Conservation (phyloP, 768 basidiomycete genomes). For the Termitomyces sp. region DNA sequence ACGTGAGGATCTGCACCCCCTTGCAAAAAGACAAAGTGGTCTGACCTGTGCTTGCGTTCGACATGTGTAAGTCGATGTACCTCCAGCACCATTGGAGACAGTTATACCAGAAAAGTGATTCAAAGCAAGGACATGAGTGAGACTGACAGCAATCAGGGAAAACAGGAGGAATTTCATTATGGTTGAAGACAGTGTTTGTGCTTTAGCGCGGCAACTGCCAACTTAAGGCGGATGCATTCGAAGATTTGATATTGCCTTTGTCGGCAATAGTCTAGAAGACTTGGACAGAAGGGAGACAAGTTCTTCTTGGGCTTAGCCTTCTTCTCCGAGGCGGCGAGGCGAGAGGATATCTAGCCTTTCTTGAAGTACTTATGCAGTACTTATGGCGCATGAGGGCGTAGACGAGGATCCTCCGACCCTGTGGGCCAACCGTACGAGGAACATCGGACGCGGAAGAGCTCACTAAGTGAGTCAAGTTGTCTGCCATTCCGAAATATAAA, state of each 20-base stretch:
- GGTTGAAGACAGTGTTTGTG: too few species aligned
- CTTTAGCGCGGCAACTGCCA: not conserved
- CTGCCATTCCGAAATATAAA: too few species aligned
- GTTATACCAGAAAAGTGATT: constrained; percentile 31
- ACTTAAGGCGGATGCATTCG: not conserved
- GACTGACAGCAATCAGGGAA: not conserved
- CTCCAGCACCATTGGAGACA: constrained; percentile 27
- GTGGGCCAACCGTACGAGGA: too few species aligned
- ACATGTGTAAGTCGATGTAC: constrained; percentile 25
- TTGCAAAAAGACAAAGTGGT: not conserved
- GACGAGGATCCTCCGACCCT: too few species aligned
- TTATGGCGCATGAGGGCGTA: too few species aligned
- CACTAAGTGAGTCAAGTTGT: too few species aligned
- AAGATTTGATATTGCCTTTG: not conserved
- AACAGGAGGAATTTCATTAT: not conserved
- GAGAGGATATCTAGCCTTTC: not conserved
- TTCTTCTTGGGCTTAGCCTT: not conserved
- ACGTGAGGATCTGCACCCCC: not conserved
- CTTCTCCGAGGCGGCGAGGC: not conserved
- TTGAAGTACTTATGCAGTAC: too few species aligned
- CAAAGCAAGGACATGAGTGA: constrained; percentile 14
- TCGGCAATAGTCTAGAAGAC: not conserved
- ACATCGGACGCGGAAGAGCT: too few species aligned
- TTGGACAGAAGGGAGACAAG: not conserved
- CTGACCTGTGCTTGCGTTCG: constrained; percentile 30